Evolutionary conservation across 2,329 filamentous ascomycete genomes (phyloP), one percentile per base, ranked within the genome.

Genomic region (Fusarium falciforme): DNA sequence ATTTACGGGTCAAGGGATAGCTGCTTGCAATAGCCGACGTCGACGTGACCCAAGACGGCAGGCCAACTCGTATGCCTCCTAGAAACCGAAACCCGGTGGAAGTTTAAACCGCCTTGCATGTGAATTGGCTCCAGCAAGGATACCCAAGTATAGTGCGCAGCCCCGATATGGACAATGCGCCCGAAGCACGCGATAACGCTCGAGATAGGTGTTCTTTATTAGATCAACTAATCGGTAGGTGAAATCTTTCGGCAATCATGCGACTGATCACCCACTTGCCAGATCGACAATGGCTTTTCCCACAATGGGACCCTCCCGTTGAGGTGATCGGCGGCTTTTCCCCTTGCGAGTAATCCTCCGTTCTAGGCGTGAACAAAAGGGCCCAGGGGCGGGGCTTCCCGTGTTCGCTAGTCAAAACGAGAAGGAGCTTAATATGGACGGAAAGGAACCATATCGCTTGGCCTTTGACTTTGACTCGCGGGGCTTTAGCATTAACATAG

Each of bases 381-480:
- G 42, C 42, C 29, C 22, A 49, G 29, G 42, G 42, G 59, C 59
- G 59, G 59, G 59, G 59, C 36, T 22, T 61, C 40, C 59, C 59
- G 59, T 49, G 16, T 33, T 61, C 59, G 42, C 59, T 61, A 49
- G 33, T 61, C 59, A 2, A 61, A 61, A 49, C 17, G 29, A 61
- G 59, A 61, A 61, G 59, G 59, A 61, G 59, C 20, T 61, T 33
- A 60, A 42, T 29, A 42, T 54, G 55, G 55, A 74, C 44, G 58
- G 38, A 44, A 27, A 38, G 47, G 27, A 52, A 29, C 47, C 64
- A 54, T 57, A 66, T 60, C 61, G 60, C 54, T 68, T 52, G 47
- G 27, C 17, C 25, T 52, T 29, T 52, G 17, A n/a, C 25, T 52
- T 52, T 52, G 16, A 52, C 47, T 52, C 47, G 25, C 47, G 47